A percentile compares a stretch with the other conserved stretches of the same genome.
Evolutionary conservation across 2,329 filamentous ascomycete species (phyloP).

Genomic region (Calycina herbarum): DNA sequence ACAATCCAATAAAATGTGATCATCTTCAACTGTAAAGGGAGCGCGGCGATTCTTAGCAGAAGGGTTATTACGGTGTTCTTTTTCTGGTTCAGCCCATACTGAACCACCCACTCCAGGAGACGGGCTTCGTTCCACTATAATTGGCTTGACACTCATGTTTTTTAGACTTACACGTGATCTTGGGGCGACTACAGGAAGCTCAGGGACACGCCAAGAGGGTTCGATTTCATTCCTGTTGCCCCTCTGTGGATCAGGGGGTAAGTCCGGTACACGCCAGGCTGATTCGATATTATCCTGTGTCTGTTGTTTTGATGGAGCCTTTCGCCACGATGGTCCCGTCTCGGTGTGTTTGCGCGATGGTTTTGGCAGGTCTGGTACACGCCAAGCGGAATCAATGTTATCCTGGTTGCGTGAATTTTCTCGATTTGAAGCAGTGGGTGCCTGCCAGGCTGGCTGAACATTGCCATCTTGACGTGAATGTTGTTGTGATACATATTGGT

Average conservation of each 20-base stretch:
- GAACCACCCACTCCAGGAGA: conserved; percentile 32
- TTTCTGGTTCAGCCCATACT: conserved; percentile 33
- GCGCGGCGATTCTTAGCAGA: conserved; percentile 9
- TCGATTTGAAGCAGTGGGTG: conserved; percentile 19
- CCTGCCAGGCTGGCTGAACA: conserved; percentile 33
- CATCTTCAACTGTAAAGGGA: conserved; percentile 31
- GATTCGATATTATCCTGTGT: conserved; percentile 6
- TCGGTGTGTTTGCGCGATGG: background rate
- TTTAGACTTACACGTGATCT: conserved; percentile 15
- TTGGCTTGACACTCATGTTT: conserved; percentile 13
- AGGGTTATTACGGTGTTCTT: background rate
- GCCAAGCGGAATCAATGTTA: conserved; percentile 34
- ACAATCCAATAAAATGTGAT: conserved; percentile 31
- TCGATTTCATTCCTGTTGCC: conserved; percentile 8
- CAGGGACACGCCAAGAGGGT: conserved; percentile 22
- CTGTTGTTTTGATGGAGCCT: background rate
- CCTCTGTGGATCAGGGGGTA: background rate
- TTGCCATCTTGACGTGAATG: conserved; percentile 23
- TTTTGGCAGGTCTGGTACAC: conserved; percentile 23
- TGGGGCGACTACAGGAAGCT: conserved; percentile 19
- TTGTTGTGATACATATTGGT: conserved; percentile 31
- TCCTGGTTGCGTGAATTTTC: conserved; percentile 23
- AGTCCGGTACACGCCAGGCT: conserved; percentile 2
- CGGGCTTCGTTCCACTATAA: conserved; percentile 25
- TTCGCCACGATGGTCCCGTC: background rate